Conservation (phyloP, 176 grass and related monocot genomes). For the Carex littledalei region DNA sequence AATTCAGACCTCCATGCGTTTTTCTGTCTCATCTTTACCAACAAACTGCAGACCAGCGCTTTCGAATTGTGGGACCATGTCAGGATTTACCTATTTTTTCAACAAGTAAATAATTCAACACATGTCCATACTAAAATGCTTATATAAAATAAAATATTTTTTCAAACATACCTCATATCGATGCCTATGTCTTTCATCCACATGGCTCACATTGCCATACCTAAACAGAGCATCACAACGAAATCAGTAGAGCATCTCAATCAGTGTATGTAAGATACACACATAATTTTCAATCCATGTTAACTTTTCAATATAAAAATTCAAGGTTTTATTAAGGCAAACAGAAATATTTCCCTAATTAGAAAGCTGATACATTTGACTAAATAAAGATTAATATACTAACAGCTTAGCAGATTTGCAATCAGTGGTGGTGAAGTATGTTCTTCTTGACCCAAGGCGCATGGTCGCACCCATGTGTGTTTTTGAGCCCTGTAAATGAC, state of each 20-base stretch:
- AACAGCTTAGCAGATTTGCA: slow-evolving; percentile 88
- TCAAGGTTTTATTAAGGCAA: background rate
- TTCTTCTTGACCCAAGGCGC: slow-evolving; percentile 91
- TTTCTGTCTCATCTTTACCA: slow-evolving; percentile 67
- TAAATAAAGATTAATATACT: slow-evolving; percentile 26
- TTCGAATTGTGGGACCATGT: slow-evolving; percentile 85
- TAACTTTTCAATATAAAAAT: background rate
- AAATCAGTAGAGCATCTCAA: slow-evolving; percentile 14
- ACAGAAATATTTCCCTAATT: background rate
- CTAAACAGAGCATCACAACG: slow-evolving; percentile 22
- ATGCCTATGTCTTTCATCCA: slow-evolving; percentile 91
- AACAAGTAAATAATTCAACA: background rate
- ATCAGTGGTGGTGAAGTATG: slow-evolving; percentile 47
- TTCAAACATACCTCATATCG: slow-evolving; percentile 67
- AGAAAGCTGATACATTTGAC: background rate
- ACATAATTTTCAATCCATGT: background rate
- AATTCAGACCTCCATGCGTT: slow-evolving; percentile 75
- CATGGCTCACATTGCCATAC: slow-evolving; percentile 57
- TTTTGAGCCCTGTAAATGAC: slow-evolving; percentile 67
- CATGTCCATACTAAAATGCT: background rate
- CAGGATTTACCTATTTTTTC: slow-evolving; percentile 72
- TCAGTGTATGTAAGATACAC: background rate
- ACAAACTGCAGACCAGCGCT: slow-evolving; percentile 83
- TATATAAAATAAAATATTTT: background rate
- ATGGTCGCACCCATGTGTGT: slow-evolving; percentile 98